Conservation (phyloP, 2,329 filamentous ascomycete species). For the Thermoascus crustaceus region DNA sequence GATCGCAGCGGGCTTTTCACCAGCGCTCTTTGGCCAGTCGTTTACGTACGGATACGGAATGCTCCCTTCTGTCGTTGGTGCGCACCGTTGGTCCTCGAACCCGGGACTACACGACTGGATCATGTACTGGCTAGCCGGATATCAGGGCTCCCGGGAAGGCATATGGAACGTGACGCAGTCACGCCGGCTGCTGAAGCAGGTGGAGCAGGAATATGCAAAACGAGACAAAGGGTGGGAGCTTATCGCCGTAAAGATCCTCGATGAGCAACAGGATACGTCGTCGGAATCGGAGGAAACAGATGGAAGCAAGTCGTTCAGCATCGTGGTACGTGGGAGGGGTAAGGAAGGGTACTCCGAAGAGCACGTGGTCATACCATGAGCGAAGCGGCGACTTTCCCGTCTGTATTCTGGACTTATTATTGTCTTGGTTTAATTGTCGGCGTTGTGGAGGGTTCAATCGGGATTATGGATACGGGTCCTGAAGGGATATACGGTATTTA, state of each 20-base stretch:
- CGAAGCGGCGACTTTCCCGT: neutral
- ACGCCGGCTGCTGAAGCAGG: conserved; percentile 3
- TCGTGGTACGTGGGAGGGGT: conserved; percentile 2
- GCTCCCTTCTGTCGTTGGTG: conserved; percentile 10
- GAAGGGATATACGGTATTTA: too few species aligned
- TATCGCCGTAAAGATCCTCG: conserved; percentile 2
- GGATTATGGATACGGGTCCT: too few species aligned
- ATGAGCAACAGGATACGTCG: conserved; percentile 5
- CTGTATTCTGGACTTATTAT: neutral
- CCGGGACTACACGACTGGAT: conserved; percentile 7
- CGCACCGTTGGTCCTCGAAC: conserved; percentile 9
- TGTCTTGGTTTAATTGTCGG: too few species aligned
- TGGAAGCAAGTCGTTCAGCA: conserved; percentile 5
- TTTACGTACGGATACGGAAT: conserved; percentile 10
- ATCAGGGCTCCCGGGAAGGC: conserved; percentile 4
- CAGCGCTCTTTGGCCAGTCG: conserved; percentile 6
- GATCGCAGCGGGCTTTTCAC: conserved; percentile 7
- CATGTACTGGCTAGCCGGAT: conserved; percentile 6
- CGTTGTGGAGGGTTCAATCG: too few species aligned
- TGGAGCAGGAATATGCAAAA: conserved; percentile 4
- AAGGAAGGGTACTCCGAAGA: neutral
- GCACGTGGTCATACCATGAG: neutral
- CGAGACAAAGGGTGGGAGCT: neutral
- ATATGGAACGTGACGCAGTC: conserved; percentile 9
- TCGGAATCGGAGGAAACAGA: conserved; percentile 2